Evolutionary conservation across 805 yeast species (phyloP), one percentile per base, ranked within the genome.

Genomic region (Hanseniaspora valbyensis): DNA sequence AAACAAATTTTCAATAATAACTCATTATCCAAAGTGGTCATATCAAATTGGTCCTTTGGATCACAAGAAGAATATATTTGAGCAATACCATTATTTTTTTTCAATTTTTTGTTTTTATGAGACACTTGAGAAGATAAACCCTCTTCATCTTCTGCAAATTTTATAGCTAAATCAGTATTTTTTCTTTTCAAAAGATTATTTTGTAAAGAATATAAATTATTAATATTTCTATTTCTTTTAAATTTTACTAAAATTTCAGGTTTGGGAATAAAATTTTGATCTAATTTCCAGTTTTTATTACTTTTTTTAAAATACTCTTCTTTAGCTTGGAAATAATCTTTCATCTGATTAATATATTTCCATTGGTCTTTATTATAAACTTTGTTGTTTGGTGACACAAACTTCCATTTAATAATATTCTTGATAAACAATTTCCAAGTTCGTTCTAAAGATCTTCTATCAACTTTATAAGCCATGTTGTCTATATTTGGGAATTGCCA

Each of bases 361-460:
- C 51, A 48, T 26, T 48, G 51, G 10, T 48, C 51, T n/a, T 36
- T 34, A 19, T 48, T 48, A 41, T 40, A 48, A n/a, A 48, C 22
- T 9, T 29, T 29, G 16, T 48, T 48, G 4, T 22, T 22, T 5
- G 33, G 16, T 14, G 37, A 32, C 10, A 48, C 21, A 25, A 48
- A 48, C 4, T 48, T 48, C 16, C 44, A 28, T 65, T 32, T 72
- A 53, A 44, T 71, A 67, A 38, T 66, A 60, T 40, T 48, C 13
- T 26, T 39, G 13, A 48, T 37, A 13, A 48, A 48, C 16, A 48
- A 12, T 60, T 71, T 75, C 57, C 81, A 63, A 21, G 75, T 66
- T 50, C 87, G 73, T 60, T 82, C 88, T 16, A 77, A 73, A 58
- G 78, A 82, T 58, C 83, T 74, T 56, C 72, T 75, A 5, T 77